Evolutionary conservation across 768 basidiomycete species (phyloP).

Genomic region (Saitozyma sp.): DNA sequence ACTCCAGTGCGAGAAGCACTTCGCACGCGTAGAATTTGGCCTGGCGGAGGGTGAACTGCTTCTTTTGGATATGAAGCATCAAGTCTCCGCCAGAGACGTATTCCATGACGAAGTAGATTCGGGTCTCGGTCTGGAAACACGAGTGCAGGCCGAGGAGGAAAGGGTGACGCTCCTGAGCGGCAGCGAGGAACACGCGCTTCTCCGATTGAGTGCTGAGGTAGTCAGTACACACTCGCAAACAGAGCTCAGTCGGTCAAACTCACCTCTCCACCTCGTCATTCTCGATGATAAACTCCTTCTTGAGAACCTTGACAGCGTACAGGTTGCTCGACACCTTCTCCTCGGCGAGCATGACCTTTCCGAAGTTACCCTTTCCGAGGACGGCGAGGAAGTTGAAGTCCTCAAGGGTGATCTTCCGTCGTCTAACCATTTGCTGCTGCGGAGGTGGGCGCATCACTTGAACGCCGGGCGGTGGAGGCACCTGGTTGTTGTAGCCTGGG

Average conservation of each 20-base stretch:
- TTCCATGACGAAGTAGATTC: constrained; percentile 99
- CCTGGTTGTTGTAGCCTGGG: neutral
- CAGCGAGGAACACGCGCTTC: constrained; percentile 95
- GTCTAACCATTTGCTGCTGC: constrained; percentile 39
- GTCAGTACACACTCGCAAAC: neutral
- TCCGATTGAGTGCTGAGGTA: constrained; percentile 85
- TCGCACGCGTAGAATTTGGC: constrained; percentile 99
- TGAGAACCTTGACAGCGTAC: constrained; percentile 99
- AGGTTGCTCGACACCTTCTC: constrained; percentile 87
- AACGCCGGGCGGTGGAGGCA: neutral
- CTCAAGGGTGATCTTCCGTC: constrained; percentile 85
- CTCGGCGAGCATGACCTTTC: constrained; percentile 99
- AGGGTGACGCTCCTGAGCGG: constrained; percentile 94
- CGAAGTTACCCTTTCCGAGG: constrained; percentile 98
- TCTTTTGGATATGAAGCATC: constrained; percentile 98
- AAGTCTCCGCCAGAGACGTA: constrained; percentile 98
- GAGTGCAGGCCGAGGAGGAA: constrained; percentile 96
- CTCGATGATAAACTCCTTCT: constrained; percentile 99
- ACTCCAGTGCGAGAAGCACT: constrained; percentile 90
- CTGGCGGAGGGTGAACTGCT: constrained; percentile 97
- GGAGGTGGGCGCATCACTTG: constrained; percentile 12
- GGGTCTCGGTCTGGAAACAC: constrained; percentile 99
- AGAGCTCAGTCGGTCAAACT: constrained; percentile 20
- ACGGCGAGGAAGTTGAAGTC: constrained; percentile 99
- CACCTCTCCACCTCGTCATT: constrained; percentile 99